A percentile compares a stretch with the other conserved stretches of the same genome.
Evolutionary conservation across 2,329 filamentous ascomycete genomes (phyloP).

Genomic region (Fusarium brachygibbosum): DNA sequence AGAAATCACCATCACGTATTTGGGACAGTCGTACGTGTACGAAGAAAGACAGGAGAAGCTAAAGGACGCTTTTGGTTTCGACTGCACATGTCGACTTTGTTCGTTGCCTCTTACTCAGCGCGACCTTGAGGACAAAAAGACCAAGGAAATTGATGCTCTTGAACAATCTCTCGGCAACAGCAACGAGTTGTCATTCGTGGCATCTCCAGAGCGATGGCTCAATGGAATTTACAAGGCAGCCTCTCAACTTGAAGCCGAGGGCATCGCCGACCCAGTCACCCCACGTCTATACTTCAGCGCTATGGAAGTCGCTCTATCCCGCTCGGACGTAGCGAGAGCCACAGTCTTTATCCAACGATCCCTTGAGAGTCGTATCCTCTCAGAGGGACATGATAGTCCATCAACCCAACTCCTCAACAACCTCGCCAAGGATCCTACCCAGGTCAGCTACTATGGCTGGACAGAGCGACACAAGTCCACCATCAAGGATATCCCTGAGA

Average conservation of each 20-base stretch:
- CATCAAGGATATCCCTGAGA: neutral
- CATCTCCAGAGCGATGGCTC: neutral
- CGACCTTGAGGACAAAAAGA: conserved; percentile 1
- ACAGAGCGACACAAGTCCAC: neutral
- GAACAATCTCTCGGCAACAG: neutral
- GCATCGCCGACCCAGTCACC: neutral
- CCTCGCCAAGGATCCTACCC: neutral
- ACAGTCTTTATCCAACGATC: conserved; percentile 13
- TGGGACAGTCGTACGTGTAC: neutral
- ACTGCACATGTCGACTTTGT: conserved; percentile 25
- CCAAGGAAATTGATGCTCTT: conserved; percentile 5
- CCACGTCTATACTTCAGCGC: neutral
- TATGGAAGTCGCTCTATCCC: neutral
- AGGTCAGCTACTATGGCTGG: neutral
- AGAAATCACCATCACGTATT: conserved; percentile 47
- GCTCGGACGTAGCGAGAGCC: conserved; percentile 22
- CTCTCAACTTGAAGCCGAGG: neutral
- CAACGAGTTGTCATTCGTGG: too few species aligned
- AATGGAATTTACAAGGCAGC: neutral
- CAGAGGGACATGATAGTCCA: conserved; percentile 2
- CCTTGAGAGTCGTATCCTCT: neutral
- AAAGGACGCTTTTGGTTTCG: conserved; percentile 4
- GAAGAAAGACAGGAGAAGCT: conserved; percentile 2
- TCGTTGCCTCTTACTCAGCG: conserved; percentile 1
- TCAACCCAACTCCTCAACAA: neutral